phyloP scores from a whole-genome alignment of 257 asterid genomes.

The Solanum tarijense region DNA sequence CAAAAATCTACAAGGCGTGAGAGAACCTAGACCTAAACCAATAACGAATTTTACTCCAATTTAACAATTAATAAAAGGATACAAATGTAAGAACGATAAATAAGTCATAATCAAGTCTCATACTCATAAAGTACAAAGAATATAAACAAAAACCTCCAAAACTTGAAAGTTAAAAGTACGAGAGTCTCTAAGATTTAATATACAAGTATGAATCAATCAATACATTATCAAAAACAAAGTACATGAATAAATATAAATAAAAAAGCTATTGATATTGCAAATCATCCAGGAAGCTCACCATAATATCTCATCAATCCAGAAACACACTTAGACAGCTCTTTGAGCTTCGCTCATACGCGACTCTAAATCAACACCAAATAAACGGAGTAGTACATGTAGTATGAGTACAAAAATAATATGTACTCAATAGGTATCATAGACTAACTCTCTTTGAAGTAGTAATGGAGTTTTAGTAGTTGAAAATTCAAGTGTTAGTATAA shows the following conservation, averaged over 20 bases:
- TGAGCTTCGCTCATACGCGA: neutral
- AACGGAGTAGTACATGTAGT: too few relatives aligned
- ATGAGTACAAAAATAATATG: too few relatives aligned
- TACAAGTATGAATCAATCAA: neutral
- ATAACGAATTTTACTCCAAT: neutral
- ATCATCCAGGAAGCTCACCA: neutral
- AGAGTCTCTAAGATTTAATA: neutral
- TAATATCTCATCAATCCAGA: neutral
- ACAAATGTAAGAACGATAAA: too few relatives aligned
- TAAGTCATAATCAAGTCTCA: neutral
- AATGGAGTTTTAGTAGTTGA: too few relatives aligned
- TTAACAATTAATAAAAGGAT: neutral
- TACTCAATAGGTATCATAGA: neutral
- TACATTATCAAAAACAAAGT: neutral
- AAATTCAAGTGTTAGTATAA: too few relatives aligned
- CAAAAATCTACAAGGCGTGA: neutral
- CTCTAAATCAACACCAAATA: neutral
- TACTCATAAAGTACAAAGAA: neutral
- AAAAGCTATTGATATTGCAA: too few relatives aligned
- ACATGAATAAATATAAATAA: neutral
- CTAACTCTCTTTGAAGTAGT: too few relatives aligned
- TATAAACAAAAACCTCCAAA: neutral
- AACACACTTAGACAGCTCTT: neutral
- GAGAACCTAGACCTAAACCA: neutral
- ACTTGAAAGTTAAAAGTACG: too few relatives aligned